Evolutionary conservation across 371 early-diverging fungal species (phyloP).

Genomic region (Zancudomyces culisetae): DNA sequence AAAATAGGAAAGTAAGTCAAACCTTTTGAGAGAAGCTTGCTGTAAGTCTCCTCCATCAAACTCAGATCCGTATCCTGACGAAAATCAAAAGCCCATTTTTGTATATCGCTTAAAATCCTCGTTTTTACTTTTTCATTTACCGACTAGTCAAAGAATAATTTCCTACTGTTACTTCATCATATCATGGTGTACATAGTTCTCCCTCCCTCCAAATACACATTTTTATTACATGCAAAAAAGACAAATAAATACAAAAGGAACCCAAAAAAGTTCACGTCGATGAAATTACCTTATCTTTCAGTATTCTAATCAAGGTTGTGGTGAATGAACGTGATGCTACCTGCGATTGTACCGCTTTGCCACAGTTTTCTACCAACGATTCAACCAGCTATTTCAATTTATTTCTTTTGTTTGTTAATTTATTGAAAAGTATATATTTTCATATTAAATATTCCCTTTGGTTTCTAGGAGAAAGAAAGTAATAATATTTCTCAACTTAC

Average conservation of each 20-base stretch:
- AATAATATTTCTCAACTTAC: slow-evolving; percentile 21
- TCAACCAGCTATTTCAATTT: slow-evolving; percentile 42
- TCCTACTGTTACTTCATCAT: no score
- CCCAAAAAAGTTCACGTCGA: neutral
- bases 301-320: slow-evolving; percentile 50
- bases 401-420: no score
- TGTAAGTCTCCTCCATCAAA: slow-evolving; percentile 71
- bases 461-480: neutral
- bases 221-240: neutral
- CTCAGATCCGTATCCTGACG: slow-evolving; percentile 57
- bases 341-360: slow-evolving; percentile 53
- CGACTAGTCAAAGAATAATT: no score
- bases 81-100: slow-evolving; percentile 77
- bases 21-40: slow-evolving; percentile 28
- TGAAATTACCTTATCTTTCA: slow-evolving; percentile 41
- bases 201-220: no score
- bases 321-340: slow-evolving; percentile 73
- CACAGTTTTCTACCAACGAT: slow-evolving; percentile 78
- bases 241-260: neutral
- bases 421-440: no score
- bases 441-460: no score
- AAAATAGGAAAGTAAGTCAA: neutral
- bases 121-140: slow-evolving; percentile 57
- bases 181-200: no score
- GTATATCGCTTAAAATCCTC: slow-evolving; percentile 65